Base-by-base conservation (phyloP, 2,329 filamentous ascomycete genomes). In the Curvularia sp. region DNA sequence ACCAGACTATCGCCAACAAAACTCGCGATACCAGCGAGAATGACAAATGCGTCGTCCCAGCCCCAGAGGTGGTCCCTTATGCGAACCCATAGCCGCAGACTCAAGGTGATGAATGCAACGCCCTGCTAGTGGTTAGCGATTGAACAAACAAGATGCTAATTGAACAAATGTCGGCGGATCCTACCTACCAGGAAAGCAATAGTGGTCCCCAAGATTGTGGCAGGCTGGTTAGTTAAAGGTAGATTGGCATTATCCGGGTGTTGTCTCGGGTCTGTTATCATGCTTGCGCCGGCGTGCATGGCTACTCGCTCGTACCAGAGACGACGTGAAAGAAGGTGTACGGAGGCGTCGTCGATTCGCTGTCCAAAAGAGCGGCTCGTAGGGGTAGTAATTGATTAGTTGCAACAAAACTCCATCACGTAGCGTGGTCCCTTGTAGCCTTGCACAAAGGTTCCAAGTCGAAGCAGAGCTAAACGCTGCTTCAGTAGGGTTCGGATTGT, bases 41-140 rank as follows among this genome's bases (percentile, higher is more conserved):
- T 49, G 15, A 78, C 70, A 10, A 76, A 73, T 2, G 68, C 31
- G 56, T 78, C 76, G 50, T 78, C 76, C 70, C 70, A 76, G n/a
- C 76, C 72, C 65, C 69, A 73, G 13, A 73, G 56, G 15, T 57
- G 63, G n/a, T 69, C 67, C 35, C 62, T 70, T 22, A 65, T 55
- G 5, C 76, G 72, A 18, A 69, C 66, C 64, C 64, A 73, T 53
- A 78, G 31, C 42, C 76, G 69, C 33, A 78, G 55, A 33, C 60
- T 54, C 15, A 74, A 62, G 15, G 71, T 71, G 13, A 73, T 49
- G 26, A 66, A 46, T 18, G 72, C 72, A 24, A 74, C 15, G 5
- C 53, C 24, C 74, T 77, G 49, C 15, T 20, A 4, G 9, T 18
- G 8, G 15, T 51, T 26, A 53, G 51, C 65, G 15, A 65, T 53